A percentile compares a stretch with the other conserved stretches of the same genome.
Evolutionary conservation across 2,329 filamentous ascomycete genomes (phyloP).

Genomic region (Cryoendolithus antarcticus): DNA sequence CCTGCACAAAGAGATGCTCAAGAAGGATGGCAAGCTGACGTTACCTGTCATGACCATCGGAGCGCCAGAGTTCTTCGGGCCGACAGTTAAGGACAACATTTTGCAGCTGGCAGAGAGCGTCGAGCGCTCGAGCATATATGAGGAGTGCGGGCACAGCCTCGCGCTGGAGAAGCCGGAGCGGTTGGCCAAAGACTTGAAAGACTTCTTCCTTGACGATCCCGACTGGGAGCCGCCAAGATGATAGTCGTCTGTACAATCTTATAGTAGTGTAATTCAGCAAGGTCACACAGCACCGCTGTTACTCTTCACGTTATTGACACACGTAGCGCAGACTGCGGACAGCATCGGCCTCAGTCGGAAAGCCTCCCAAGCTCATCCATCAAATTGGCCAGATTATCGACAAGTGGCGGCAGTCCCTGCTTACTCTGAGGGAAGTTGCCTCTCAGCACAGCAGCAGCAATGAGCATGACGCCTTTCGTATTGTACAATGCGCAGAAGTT

Average conservation of each 20-base stretch:
- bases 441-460: conserved; percentile 43
- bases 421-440: conserved; percentile 30
- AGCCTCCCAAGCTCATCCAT: conserved; percentile 39
- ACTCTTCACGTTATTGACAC: too few relatives aligned
- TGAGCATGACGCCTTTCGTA: conserved; percentile 45
- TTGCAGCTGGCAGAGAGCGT: conserved; percentile 19
- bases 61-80: conserved; percentile 24
- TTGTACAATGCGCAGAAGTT: conserved; percentile 35
- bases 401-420: conserved; percentile 40
- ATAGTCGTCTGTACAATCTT: too few relatives aligned
- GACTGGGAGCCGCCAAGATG: too few relatives aligned
- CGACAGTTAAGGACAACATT: conserved; percentile 19
- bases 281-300: too few relatives aligned
- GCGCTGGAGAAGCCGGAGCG: conserved; percentile 23
- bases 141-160: conserved; percentile 23
- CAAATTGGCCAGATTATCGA: conserved; percentile 52
- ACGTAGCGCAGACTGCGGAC: too few relatives aligned
- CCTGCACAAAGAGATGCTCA: conserved; percentile 17
- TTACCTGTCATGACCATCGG: conserved; percentile 23
- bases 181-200: conserved; percentile 14
- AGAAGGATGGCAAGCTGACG: conserved; percentile 13
- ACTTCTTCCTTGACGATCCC: conserved; percentile 11
- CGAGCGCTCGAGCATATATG: conserved; percentile 19
- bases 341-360: too few relatives aligned
- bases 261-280: too few relatives aligned